Conservation (phyloP, 164 flowering plant genomes). For the Echeveria elegans region DNA sequence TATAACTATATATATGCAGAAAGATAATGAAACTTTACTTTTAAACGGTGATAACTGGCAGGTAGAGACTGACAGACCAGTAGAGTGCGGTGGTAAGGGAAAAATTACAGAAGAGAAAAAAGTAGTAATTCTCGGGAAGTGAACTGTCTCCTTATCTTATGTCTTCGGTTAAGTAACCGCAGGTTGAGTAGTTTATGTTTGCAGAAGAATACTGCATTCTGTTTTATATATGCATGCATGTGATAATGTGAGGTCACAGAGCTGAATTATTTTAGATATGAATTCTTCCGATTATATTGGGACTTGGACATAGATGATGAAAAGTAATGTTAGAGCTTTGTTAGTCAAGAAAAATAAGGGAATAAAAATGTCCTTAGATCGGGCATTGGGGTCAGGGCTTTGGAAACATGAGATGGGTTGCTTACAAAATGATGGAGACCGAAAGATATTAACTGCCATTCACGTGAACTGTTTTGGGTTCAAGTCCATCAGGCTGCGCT, state of each 20-base stretch:
- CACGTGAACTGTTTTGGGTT: background rate
- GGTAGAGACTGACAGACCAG: background rate
- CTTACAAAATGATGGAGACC: background rate
- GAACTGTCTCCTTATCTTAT: background rate
- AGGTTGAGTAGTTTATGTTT: background rate
- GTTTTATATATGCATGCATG: constrained; percentile 2
- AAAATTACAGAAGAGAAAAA: too few species aligned
- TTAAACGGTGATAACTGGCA: background rate
- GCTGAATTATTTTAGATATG: background rate
- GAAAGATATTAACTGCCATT: background rate
- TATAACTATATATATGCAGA: background rate
- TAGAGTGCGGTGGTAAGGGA: background rate
- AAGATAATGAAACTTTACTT: background rate
- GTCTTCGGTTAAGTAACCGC: background rate
- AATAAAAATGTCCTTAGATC: background rate
- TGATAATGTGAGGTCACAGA: constrained; percentile 3
- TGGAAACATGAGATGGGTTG: background rate
- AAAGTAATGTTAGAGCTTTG: background rate
- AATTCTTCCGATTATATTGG: background rate
- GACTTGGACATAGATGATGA: background rate
- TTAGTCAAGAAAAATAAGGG: background rate
- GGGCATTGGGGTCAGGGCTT: background rate
- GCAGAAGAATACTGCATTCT: background rate
- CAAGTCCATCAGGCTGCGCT: background rate
- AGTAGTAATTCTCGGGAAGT: background rate